Evolutionary conservation across 176 grass and related monocot genomes (phyloP).

Genomic region (Alopecurus myosuroides): DNA sequence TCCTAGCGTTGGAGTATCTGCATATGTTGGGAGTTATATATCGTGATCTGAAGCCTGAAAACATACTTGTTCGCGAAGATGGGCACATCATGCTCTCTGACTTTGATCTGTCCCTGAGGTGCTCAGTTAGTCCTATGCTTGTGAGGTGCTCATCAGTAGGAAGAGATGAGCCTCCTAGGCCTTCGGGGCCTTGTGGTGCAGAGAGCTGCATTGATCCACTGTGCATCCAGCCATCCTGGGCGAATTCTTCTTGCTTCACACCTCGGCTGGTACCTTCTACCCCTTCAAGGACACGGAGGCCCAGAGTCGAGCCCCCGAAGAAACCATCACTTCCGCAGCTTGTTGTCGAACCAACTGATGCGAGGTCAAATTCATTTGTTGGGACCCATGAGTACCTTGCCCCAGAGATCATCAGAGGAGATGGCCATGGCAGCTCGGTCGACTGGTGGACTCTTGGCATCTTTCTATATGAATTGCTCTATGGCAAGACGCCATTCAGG

Average conservation of each 20-base stretch:
- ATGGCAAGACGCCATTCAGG: constrained; percentile 77
- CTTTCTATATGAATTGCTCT: constrained; percentile 84
- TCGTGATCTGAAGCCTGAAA: constrained; percentile 97
- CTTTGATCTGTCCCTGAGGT: constrained; percentile 94
- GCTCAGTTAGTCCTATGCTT: constrained; percentile 84
- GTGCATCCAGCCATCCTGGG: constrained; percentile 84
- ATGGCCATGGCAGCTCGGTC: constrained; percentile 93
- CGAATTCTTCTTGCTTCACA: constrained; percentile 84
- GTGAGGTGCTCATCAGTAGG: constrained; percentile 70
- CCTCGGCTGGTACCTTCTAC: constrained; percentile 68
- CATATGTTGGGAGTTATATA: constrained; percentile 99
- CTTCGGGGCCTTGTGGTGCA: constrained; percentile 76
- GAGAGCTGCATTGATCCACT: constrained; percentile 95
- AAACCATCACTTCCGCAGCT: constrained; percentile 80
- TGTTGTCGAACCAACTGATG: constrained; percentile 82
- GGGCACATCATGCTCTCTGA: constrained; percentile 99
- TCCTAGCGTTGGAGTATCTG: constrained; percentile 92
- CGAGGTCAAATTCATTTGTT: constrained; percentile 89
- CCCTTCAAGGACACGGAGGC: constrained; percentile 25
- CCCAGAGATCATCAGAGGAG: constrained; percentile 94
- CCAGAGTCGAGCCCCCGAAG: constrained; percentile 44
- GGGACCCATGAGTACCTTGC: constrained; percentile 96
- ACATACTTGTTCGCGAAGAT: constrained; percentile 97
- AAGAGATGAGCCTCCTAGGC: constrained; percentile 66
- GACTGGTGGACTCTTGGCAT: constrained; percentile 99